Base-by-base conservation (phyloP, 139 green algal genomes). In the Micromonas commoda region DNA sequence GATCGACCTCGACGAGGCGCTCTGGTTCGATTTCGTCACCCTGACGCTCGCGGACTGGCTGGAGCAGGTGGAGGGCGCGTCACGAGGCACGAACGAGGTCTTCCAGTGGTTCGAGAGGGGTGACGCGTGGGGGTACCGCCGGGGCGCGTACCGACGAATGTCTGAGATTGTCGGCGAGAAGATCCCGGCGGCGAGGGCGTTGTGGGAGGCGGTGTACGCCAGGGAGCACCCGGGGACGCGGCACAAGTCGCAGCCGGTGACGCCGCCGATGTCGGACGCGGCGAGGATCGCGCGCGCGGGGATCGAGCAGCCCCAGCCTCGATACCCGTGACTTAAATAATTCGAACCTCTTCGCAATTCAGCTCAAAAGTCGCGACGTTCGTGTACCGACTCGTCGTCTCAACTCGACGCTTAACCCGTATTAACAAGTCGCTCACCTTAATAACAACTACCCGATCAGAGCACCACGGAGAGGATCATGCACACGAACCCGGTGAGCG, bases 391-490 rank as follows among this genome's bases (percentile, higher is more conserved):
- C n/a, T n/a, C n/a, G n/a, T n/a, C n/a, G n/a, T n/a, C n/a, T n/a
- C n/a, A n/a, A n/a, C n/a, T 57, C 45, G 16, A 57, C 45, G 45
- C 45, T 23, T 57, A n/a, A n/a, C n/a, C n/a, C 45, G 45, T 57
- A 57, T 57, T 16, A 57, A 57, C 45, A 9, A 57, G 16, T 23
- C 9, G 16, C 45, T 23, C 16, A 57, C 45, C 16, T 9, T 57
- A 57, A 23, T 57, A 9, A n/a, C n/a, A n/a, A n/a, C n/a, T n/a
- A n/a, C n/a, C n/a, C n/a, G n/a, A n/a, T 77, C 51, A 77, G 19
- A 77, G 29, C 71, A 77, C 71, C 26, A 77, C 38, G 29, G 51
- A 69, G 23, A 68, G 31, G 19, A 77, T 29, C 51, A 68, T 69
- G 71, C 71, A 77, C 52, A 33, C 38, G 71, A 77, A 24, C 3